phyloP scores from a whole-genome alignment of 331 rosid species.

The Pyrus hybrid region DNA sequence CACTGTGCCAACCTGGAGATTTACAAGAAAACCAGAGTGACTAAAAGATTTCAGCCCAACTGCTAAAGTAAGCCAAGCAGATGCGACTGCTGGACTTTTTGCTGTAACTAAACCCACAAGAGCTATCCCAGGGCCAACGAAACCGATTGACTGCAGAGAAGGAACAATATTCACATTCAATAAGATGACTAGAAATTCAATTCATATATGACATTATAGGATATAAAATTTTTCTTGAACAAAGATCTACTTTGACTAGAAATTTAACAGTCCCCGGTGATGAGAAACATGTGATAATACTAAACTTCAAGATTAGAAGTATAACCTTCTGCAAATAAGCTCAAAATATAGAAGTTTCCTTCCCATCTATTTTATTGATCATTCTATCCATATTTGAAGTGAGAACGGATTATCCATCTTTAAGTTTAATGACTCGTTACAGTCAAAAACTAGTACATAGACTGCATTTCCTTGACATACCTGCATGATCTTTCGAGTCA shows the following conservation, averaged over 20 bases:
- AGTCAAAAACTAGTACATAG: not conserved
- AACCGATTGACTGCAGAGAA: conserved; percentile 70
- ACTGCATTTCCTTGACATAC: conserved; percentile 14
- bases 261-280: not conserved
- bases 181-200: not conserved
- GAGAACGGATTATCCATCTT: not conserved
- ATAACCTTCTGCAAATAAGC: not conserved
- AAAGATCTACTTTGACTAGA: not conserved
- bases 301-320: not conserved
- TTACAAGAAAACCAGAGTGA: conserved; percentile 92
- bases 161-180: conserved; percentile 8
- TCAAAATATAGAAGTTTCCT: not conserved
- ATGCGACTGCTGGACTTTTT: conserved; percentile 54
- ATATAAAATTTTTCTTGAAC: not conserved
- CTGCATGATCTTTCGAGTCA: conserved; percentile 92
- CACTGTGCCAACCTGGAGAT: conserved; percentile 70
- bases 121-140: conserved; percentile 81
- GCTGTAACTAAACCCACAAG: conserved; percentile 67
- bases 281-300: not conserved
- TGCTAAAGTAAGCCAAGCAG: conserved; percentile 93
- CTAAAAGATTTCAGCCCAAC: conserved; percentile 92
- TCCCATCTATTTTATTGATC: not conserved
- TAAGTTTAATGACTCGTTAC: no score
- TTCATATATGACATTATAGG: not conserved
- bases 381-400: not conserved